phyloP scores from a whole-genome alignment of 2,329 filamentous ascomycete species.

The Hypoxylon sp. region DNA sequence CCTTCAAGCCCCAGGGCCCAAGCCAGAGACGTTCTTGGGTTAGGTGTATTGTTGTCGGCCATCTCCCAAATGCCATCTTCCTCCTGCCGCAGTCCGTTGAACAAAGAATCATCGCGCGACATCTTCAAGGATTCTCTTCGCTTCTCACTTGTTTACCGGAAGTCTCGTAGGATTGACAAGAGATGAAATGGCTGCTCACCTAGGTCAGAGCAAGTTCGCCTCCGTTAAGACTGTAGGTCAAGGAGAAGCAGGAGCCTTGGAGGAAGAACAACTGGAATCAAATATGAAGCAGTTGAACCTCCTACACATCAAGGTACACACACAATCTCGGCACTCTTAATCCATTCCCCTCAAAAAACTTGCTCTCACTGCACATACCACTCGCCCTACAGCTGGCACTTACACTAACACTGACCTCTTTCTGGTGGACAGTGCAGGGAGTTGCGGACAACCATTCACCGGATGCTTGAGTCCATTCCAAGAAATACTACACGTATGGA shows the following conservation, averaged over 20 bases:
- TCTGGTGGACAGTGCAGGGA: constrained; percentile 60
- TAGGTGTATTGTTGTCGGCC: background rate
- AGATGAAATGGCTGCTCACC: constrained; percentile 16
- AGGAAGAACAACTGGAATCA: constrained; percentile 66
- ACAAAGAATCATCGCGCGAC: background rate
- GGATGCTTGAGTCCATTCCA: constrained; percentile 67
- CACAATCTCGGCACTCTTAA: background rate
- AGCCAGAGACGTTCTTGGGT: background rate
- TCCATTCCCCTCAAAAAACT: background rate
- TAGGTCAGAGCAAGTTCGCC: constrained; percentile 16
- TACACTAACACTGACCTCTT: background rate
- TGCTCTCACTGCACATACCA: background rate
- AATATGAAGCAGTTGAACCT: constrained; percentile 67
- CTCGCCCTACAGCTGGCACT: background rate
- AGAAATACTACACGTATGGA: constrained; percentile 67
- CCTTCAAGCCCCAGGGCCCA: background rate
- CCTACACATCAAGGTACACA: constrained; percentile 67
- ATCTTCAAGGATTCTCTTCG: background rate
- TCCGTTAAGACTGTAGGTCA: constrained; percentile 39
- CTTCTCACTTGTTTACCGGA: background rate
- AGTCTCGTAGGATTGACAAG: background rate
- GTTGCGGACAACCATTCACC: constrained; percentile 65
- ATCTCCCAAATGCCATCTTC: background rate
- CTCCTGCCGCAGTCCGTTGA: background rate
- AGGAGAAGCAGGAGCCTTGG: constrained; percentile 55